Evolutionary conservation across 345 rosid genomes (phyloP), one percentile per base, ranked within the genome.

Genomic region (Litchi chinensis): DNA sequence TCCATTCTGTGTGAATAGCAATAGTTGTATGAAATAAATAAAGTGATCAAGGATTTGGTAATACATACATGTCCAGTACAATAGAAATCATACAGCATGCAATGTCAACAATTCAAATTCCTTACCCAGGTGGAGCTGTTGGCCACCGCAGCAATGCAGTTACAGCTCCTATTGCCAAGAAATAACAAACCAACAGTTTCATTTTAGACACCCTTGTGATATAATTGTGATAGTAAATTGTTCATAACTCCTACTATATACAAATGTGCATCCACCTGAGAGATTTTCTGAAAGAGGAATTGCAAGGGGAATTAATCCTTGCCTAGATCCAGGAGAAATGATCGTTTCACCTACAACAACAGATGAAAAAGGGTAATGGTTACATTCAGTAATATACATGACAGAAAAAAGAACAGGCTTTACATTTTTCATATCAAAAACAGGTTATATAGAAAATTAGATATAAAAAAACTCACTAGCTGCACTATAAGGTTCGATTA

Each of bases 121-220:
- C 86, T 83, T 85, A 95, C 98, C 94, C 95, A 24, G 91, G 81
- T 81, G 97, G 95, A 84, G 98, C 97, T 54, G 97, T 93, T 79
- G 98, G 98, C 98, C 97, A 93, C 77, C 97, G 86, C 82, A 95
- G 82, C 87, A 95, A 78, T 32, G 95, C 98, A 79, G 95, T 92
- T 70, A 91, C 77, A 66, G 89, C 80, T 79, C 98, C 98, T 93
- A 77, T n/a, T 62, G 60, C 41, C 70, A 82, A 70, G 22, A 11
- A 64, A 54, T 71, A 56, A 71, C 65, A 80, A 71, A 79, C 50
- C 22, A 9, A 46, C 69, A 73, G 69, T 71, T 79, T 13, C 43
- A 68, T 18, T 70, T 64, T 37, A 43, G 65, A 62, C 15, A 22
- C 18, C 8, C 8, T 3, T 28, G 15, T n/a, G 6, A 64, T 8